phyloP scores from a whole-genome alignment of 495 filamentous ascomycete species.

The Daldinia caldariorum region DNA sequence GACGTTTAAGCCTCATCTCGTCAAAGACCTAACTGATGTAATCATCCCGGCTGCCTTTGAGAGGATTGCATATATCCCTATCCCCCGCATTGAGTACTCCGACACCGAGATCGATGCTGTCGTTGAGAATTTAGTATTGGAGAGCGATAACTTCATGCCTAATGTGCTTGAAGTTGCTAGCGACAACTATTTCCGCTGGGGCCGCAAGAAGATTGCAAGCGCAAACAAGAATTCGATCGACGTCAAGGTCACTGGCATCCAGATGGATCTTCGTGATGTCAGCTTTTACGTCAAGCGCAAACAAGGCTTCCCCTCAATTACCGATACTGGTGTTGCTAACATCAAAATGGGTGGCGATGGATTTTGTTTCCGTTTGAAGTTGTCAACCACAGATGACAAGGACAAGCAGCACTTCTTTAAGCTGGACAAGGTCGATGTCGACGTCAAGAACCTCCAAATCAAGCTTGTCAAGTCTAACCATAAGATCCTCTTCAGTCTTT shows the following conservation, averaged over 20 bases:
- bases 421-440: constrained; percentile 86
- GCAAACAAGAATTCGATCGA: constrained; percentile 83
- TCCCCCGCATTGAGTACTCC: constrained; percentile 92
- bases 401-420: constrained; percentile 91
- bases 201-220: constrained; percentile 79
- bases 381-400: constrained; percentile 79
- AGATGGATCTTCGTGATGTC: constrained; percentile 88
- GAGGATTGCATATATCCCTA: constrained; percentile 87
- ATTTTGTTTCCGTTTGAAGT: constrained; percentile 89
- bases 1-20: constrained; percentile 87
- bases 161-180: constrained; percentile 90
- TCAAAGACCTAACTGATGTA: constrained; percentile 88
- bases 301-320: constrained; percentile 91
- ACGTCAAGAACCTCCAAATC: constrained; percentile 85
- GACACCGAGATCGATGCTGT: constrained; percentile 87
- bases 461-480: constrained; percentile 94
- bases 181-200: constrained; percentile 97
- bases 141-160: constrained; percentile 96
- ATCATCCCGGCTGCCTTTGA: constrained; percentile 88
- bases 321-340: constrained; percentile 88
- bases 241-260: constrained; percentile 86
- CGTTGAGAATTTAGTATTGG: constrained; percentile 92
- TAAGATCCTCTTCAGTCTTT: constrained; percentile 86
- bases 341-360: constrained; percentile 89
- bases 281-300: constrained; percentile 97